Conservation (phyloP, 148 eudicot species). For the Rhododendron kiyosumense region DNA sequence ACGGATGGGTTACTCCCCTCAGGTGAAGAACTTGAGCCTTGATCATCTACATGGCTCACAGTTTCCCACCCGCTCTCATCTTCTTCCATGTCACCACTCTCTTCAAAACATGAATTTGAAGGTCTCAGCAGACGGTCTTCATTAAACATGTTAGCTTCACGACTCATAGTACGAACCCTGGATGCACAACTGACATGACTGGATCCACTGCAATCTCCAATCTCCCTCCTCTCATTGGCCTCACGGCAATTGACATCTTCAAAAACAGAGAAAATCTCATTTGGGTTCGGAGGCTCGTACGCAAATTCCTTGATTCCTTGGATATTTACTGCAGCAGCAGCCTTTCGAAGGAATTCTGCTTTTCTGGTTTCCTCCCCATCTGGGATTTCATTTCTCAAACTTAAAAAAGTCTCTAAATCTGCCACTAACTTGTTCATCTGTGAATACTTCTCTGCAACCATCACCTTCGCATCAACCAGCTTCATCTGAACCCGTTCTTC, state of each 20-base stretch:
- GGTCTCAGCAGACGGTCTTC: slow-evolving; percentile 29
- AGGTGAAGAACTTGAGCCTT: slow-evolving; percentile 67
- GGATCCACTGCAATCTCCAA: slow-evolving; percentile 41
- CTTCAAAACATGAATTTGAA: slow-evolving; percentile 31
- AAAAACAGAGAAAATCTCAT: slow-evolving; percentile 62
- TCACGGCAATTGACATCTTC: slow-evolving; percentile 55
- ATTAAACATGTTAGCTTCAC: slow-evolving; percentile 27
- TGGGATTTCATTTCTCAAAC: slow-evolving; percentile 30
- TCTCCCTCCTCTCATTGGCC: slow-evolving; percentile 43
- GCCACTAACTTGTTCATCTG: slow-evolving; percentile 57
- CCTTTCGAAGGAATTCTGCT: slow-evolving; percentile 49
- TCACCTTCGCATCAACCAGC: slow-evolving; percentile 77
- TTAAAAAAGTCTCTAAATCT: slow-evolving; percentile 49
- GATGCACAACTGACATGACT: slow-evolving; percentile 42
- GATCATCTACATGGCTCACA: slow-evolving; percentile 68
- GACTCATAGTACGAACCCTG: slow-evolving; percentile 23
- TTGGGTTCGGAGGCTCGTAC: slow-evolving; percentile 66
- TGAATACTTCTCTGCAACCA: slow-evolving; percentile 68
- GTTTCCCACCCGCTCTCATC: slow-evolving; percentile 91
- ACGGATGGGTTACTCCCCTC: slow-evolving; percentile 53
- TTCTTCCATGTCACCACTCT: slow-evolving; percentile 46
- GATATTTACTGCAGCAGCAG: slow-evolving; percentile 44
- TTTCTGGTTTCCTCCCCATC: slow-evolving; percentile 34
- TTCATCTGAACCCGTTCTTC: slow-evolving; percentile 98
- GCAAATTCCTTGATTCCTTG: slow-evolving; percentile 59